Base-by-base conservation (phyloP, 164 flowering plant species). In the Umbellularia californica region DNA sequence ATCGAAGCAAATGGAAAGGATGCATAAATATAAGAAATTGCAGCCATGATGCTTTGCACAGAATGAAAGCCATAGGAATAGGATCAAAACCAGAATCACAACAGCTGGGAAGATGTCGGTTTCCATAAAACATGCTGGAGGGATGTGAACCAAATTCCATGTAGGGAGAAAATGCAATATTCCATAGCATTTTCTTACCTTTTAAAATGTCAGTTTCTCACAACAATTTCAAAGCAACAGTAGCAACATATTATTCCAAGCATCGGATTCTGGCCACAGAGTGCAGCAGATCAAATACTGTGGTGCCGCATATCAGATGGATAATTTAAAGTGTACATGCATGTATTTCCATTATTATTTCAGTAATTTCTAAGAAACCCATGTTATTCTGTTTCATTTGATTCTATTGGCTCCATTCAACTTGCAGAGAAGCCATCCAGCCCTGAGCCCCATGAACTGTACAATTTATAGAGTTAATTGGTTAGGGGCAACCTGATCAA, bases 31-130 rank as follows among this genome's bases (percentile, higher is more conserved):
- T 27, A 35, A 28, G 50, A 33, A 67, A 67, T 17, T 41, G 28
- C 68, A 64, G 28, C 17, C 14, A 10, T 22, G 25, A 23, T 64
- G 67, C 28, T 64, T 24, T 64, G 12, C 25, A 5, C 17, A 23
- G 67, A 64, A 64, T 28, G 47, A 35, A 35, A 35, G 47, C 47
- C 0, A 55, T 14, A 55, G 60, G n/a, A 55, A 55, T 4, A 55
- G 20, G 17, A 15, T 28, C 19, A 27, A 68, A 24, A 28, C 50
- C 41, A 15, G 74, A 66, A 71, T 72, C 41, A 65, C 20, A 14
- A 72, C 22, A 64, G 64, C 24, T 22, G 58, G 35, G 23, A 72
- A 2, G 68, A 63, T 63, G 75, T 72, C 19, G 52, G 72, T 52
- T 41, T 64, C 9, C 5, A 23, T 58, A 76, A 52, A 22, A 15